Evolutionary conservation across 2,329 filamentous ascomycete species (phyloP).

Genomic region (Colletotrichum spaethianum): DNA sequence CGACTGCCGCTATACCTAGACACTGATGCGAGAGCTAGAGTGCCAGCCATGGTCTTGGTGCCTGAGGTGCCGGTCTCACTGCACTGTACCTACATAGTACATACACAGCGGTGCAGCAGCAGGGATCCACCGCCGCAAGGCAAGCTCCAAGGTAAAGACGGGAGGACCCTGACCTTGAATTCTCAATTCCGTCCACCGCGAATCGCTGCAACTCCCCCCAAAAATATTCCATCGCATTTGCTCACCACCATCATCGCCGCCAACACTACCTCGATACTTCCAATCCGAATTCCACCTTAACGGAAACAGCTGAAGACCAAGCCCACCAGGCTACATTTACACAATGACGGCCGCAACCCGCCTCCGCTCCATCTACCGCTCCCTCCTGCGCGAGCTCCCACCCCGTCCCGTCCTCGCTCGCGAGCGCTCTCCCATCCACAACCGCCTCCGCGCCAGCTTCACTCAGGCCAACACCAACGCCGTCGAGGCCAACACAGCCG

Average conservation of each 20-base stretch:
- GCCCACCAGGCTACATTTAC: neutral
- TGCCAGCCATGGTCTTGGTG: neutral
- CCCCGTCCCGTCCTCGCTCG: slow-evolving; percentile 71
- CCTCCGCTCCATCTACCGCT: slow-evolving; percentile 86
- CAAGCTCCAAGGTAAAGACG: neutral
- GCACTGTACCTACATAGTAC: neutral
- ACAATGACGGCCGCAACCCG: slow-evolving; percentile 52
- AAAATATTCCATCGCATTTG: neutral
- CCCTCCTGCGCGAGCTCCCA: slow-evolving; percentile 90
- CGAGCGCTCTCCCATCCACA: slow-evolving; percentile 78
- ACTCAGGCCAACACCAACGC: slow-evolving; percentile 51
- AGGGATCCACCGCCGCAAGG: neutral
- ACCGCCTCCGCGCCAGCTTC: slow-evolving; percentile 77
- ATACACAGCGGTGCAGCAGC: neutral
- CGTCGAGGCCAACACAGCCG: slow-evolving; percentile 45
- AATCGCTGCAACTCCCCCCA: neutral
- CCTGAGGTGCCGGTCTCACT: neutral
- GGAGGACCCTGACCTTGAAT: slow-evolving; percentile 2
- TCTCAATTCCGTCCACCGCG: neutral
- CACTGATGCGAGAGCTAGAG: neutral
- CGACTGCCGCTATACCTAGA: slow-evolving; percentile 1
- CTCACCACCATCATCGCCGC: neutral
- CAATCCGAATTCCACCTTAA: neutral
- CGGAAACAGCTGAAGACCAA: neutral
- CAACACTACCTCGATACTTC: neutral